phyloP scores from a whole-genome alignment of 176 grass and related monocot genomes.

The Ensete glaucum region DNA sequence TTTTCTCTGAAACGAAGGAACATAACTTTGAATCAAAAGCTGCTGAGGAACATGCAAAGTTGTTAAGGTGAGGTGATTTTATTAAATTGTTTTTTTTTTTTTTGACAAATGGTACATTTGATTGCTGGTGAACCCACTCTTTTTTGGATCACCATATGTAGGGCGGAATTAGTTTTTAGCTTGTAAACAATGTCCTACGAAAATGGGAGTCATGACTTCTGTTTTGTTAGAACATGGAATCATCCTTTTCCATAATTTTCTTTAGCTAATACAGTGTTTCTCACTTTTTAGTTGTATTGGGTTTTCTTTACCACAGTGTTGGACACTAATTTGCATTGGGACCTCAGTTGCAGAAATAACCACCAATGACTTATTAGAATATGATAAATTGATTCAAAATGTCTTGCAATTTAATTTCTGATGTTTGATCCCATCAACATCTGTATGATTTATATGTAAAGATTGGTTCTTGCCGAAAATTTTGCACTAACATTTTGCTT shows the following conservation, averaged over 20 bases:
- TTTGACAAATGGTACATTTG: neutral
- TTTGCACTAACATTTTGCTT: neutral
- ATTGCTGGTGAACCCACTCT: too few species aligned
- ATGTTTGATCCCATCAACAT: neutral
- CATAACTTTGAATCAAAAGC: constrained; percentile 75
- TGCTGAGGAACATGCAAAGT: constrained; percentile 85
- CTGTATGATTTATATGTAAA: neutral
- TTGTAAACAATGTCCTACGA: neutral
- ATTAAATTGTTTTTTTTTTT: neutral
- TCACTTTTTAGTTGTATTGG: neutral
- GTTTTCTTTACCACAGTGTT: neutral
- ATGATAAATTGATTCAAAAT: neutral
- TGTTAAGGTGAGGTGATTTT: constrained; percentile 49
- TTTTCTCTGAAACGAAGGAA: constrained; percentile 94
- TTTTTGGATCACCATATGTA: neutral
- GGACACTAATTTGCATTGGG: neutral
- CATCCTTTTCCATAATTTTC: neutral
- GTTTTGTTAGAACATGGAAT: neutral
- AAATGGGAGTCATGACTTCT: neutral
- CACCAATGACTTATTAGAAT: neutral
- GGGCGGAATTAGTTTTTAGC: neutral
- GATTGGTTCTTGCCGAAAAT: neutral
- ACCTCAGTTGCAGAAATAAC: neutral
- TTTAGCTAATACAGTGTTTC: too few species aligned
- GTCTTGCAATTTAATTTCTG: neutral